Evolutionary conservation across 2,329 filamentous ascomycete genomes (phyloP).

Genomic region (Apiospora arundinis): DNA sequence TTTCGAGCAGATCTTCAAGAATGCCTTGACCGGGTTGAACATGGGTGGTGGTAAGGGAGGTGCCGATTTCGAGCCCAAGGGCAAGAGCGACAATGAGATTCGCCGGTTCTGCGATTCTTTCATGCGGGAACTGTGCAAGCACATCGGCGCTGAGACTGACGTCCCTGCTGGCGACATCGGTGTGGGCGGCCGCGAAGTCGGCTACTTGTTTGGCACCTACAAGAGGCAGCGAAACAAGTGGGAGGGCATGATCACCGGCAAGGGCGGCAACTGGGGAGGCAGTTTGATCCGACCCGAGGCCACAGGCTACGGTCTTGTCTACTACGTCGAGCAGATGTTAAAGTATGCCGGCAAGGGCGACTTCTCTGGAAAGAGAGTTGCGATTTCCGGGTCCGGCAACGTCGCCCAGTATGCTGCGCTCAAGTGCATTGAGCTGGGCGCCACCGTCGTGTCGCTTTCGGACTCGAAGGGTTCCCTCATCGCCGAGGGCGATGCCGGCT

Average conservation of each 20-base stretch:
- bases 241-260: slow-evolving; percentile 96
- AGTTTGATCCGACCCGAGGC: slow-evolving; percentile 94
- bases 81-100: slow-evolving; percentile 97
- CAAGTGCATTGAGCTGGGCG: slow-evolving; percentile 95
- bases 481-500: slow-evolving; percentile 70
- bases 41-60: slow-evolving; percentile 99
- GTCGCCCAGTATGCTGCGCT: slow-evolving; percentile 97
- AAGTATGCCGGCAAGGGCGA: slow-evolving; percentile 84
- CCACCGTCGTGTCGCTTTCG: slow-evolving; percentile 88
- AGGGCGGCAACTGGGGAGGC: slow-evolving; percentile 92
- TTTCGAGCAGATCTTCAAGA: slow-evolving; percentile 99
- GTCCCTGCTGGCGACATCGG: slow-evolving; percentile 98
- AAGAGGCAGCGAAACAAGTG: slow-evolving; percentile 86
- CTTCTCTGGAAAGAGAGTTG: slow-evolving; percentile 90
- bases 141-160: slow-evolving; percentile 96
- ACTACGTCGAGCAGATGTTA: slow-evolving; percentile 97
- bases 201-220: slow-evolving; percentile 95
- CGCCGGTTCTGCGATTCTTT: slow-evolving; percentile 95
- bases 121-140: slow-evolving; percentile 94
- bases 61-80: slow-evolving; percentile 98
- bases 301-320: slow-evolving; percentile 94
- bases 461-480: slow-evolving; percentile 89
- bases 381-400: slow-evolving; percentile 96
- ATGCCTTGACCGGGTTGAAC: slow-evolving; percentile 92
- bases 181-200: slow-evolving; percentile 89